A percentile compares a stretch with the other conserved stretches of the same genome.
Conservation (phyloP, 768 basidiomycete species). For the Rhodotorula sphaerocarpa region DNA sequence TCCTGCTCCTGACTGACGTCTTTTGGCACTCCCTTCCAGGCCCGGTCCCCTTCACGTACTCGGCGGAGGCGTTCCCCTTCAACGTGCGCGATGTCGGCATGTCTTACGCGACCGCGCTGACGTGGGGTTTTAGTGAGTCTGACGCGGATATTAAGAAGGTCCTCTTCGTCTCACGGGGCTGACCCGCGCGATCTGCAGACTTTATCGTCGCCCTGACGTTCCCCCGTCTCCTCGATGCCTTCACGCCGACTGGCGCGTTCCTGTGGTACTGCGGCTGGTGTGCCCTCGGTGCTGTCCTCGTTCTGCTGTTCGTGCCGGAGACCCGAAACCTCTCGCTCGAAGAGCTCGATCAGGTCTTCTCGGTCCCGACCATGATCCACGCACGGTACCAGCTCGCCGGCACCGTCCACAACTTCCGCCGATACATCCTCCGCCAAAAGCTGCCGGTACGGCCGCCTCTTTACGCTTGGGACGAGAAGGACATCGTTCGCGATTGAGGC, state of each 20-base stretch:
- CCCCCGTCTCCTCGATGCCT: slow-evolving; percentile 31
- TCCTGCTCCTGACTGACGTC: too few relatives aligned
- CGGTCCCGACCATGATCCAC: neutral
- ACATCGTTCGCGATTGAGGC: too few relatives aligned
- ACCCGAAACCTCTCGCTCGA: slow-evolving; percentile 40
- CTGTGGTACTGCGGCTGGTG: neutral
- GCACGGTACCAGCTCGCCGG: neutral
- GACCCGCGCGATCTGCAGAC: slow-evolving; percentile 4
- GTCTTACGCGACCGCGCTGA: slow-evolving; percentile 25
- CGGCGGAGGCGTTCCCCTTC: slow-evolving; percentile 39
- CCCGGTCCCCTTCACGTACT: slow-evolving; percentile 38
- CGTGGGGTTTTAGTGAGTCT: slow-evolving; percentile 8
- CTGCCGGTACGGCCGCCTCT: too few relatives aligned
- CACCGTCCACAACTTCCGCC: too few relatives aligned
- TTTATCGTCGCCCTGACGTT: slow-evolving; percentile 35
- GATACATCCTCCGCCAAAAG: too few relatives aligned
- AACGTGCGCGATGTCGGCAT: slow-evolving; percentile 35
- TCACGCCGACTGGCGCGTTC: neutral
- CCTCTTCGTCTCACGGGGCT: neutral
- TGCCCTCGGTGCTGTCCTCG: slow-evolving; percentile 31
- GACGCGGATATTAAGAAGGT: too few relatives aligned
- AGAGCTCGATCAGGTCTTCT: slow-evolving; percentile 37
- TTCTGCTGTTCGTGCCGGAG: slow-evolving; percentile 26
- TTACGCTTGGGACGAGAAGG: too few relatives aligned
- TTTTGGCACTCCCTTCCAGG: too few relatives aligned